Conservation (phyloP, 1,284 basidiomycete genomes). For the Ceratobasidium sp. region DNA sequence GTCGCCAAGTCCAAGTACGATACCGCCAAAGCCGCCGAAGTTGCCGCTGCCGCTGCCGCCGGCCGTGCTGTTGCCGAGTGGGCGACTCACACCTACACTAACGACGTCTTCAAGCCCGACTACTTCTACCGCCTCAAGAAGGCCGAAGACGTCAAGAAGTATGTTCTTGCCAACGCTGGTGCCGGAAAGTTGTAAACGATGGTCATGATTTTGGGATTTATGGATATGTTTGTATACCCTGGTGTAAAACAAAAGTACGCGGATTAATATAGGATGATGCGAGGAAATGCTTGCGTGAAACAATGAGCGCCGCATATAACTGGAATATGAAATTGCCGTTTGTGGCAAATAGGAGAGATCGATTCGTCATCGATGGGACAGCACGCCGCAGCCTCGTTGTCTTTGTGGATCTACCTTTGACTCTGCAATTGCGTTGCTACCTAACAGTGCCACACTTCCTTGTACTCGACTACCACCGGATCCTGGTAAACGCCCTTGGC, state of each 20-base stretch:
- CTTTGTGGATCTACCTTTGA: conserved; percentile 20
- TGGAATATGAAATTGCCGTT: conserved; percentile 25
- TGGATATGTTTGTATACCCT: conserved; percentile 1
- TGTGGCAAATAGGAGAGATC: background rate
- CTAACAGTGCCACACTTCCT: background rate
- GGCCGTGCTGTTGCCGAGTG: conserved; percentile 35
- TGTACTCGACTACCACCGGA: conserved; percentile 4
- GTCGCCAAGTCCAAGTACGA: conserved; percentile 37
- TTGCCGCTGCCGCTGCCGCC: conserved; percentile 36
- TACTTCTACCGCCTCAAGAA: conserved; percentile 34
- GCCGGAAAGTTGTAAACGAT: conserved; percentile 32
- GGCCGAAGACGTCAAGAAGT: conserved; percentile 34
- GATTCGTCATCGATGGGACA: conserved; percentile 28
- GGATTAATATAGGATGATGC: conserved; percentile 7
- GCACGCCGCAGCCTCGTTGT: conserved; percentile 19
- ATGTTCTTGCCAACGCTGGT: conserved; percentile 33
- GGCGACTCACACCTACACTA: conserved; percentile 30
- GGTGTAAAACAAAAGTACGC: conserved; percentile 1
- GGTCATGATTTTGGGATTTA: background rate
- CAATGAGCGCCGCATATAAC: conserved; percentile 9
- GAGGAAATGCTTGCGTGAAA: conserved; percentile 6
- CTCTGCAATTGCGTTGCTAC: background rate
- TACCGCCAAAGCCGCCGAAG: conserved; percentile 34
- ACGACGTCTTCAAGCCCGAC: conserved; percentile 18
- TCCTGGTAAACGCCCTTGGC: conserved; percentile 25